Percentiles rank a stretch among this genome's conserved stretches.
These are phyloP conservation scores for Crotalaria pallida DNA, from an alignment of 306 rosid genomes.

Conservation along the genomic window DNA sequence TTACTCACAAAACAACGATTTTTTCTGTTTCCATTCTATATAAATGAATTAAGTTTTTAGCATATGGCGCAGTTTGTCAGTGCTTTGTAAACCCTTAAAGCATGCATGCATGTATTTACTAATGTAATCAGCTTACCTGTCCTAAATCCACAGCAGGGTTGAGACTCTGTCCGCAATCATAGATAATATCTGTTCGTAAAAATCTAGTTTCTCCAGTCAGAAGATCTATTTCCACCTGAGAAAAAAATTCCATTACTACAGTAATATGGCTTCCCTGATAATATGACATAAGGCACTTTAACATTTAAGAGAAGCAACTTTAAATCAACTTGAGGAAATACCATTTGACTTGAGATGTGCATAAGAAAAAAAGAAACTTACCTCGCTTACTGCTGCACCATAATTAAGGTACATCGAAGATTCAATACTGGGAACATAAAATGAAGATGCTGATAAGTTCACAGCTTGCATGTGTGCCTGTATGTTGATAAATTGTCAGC, in stretches of 20 bases:
- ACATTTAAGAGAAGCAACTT: background rate
- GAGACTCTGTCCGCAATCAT: slow-evolving; percentile 95
- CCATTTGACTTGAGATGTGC: slow-evolving; percentile 1
- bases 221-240: slow-evolving; percentile 84
- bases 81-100: background rate
- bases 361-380: slow-evolving; percentile 10
- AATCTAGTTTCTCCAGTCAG: slow-evolving; percentile 75
- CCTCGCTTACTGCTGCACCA: slow-evolving; percentile 96
- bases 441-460: slow-evolving; percentile 69
- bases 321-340: slow-evolving; percentile 1
- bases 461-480: slow-evolving; percentile 69
- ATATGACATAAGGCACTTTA: background rate
- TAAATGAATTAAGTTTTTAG: background rate
- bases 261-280: background rate
- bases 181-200: slow-evolving; percentile 72
- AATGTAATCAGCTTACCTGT: slow-evolving; percentile 46
- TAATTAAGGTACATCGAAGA: slow-evolving; percentile 57
- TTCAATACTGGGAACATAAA: slow-evolving; percentile 38
- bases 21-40: background rate
- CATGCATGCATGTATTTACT: background rate
- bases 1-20: too few species aligned
- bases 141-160: slow-evolving; percentile 98
- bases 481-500: slow-evolving; percentile 24
- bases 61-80: background rate
- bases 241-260: slow-evolving; percentile 10